A percentile compares a stretch with the other conserved stretches of the same genome.
phyloP scores from a whole-genome alignment of 345 rosid species.

The Ceriops decandra region DNA sequence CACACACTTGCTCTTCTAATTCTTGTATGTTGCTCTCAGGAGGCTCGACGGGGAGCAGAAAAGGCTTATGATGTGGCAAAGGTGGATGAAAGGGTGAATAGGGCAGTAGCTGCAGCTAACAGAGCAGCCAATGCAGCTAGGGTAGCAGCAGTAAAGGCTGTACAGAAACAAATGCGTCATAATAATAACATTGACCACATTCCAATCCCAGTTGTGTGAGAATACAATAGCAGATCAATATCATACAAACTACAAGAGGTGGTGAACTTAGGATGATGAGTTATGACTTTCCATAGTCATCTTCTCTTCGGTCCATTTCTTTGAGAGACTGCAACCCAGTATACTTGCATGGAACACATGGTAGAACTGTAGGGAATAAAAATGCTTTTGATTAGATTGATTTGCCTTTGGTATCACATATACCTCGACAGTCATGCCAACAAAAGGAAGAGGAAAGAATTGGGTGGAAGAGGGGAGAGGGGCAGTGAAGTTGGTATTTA shows the following conservation, averaged over 20 bases:
- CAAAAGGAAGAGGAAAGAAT: not conserved
- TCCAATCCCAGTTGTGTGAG: constrained; percentile 51
- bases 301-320: constrained; percentile 19
- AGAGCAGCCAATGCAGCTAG: constrained; percentile 90
- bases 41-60: constrained; percentile 77
- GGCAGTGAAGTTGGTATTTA: not conserved
- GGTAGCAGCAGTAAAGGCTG: constrained; percentile 82
- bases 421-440: constrained; percentile 1
- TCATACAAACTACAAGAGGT: constrained; percentile 5
- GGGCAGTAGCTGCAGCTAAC: constrained; percentile 81
- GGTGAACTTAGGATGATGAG: constrained; percentile 12
- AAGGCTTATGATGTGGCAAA: constrained; percentile 82
- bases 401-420: not conserved
- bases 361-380: constrained; percentile 1
- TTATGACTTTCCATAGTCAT: constrained; percentile 13
- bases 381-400: constrained; percentile 14
- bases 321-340: constrained; percentile 12
- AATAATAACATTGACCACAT: constrained; percentile 39
- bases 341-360: constrained; percentile 2
- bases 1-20: not conserved
- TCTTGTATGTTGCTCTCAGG: constrained; percentile 41
- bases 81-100: constrained; percentile 89
- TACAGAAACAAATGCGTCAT: constrained; percentile 66
- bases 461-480: not conserved
- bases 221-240: not conserved